Evolutionary conservation across 176 grass and related monocot species (phyloP).

Genomic region (Eleusine coracana): DNA sequence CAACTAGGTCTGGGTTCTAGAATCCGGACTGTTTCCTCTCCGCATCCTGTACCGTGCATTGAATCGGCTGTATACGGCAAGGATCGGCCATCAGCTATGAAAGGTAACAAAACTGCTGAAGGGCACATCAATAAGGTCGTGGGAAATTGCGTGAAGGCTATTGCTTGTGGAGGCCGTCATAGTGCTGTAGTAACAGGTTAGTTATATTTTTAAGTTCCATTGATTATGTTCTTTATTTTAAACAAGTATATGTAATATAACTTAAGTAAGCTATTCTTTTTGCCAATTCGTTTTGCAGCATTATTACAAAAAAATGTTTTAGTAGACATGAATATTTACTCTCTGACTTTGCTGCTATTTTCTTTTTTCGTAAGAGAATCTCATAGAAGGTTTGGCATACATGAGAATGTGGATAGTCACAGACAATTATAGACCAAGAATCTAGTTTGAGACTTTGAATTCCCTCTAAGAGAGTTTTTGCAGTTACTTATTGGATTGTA

Average conservation of each 20-base stretch:
- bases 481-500: neutral
- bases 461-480: constrained; percentile 18
- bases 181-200: constrained; percentile 94
- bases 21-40: constrained; percentile 85
- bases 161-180: constrained; percentile 97
- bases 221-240: neutral
- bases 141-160: constrained; percentile 81
- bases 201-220: constrained; percentile 28
- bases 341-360: neutral
- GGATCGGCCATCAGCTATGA: constrained; percentile 54
- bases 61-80: constrained; percentile 70
- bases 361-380: neutral
- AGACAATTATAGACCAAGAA: neutral
- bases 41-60: constrained; percentile 90
- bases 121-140: constrained; percentile 57
- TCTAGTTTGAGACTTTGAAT: neutral
- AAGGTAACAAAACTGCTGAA: constrained; percentile 70
- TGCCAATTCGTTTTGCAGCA: neutral
- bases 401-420: neutral
- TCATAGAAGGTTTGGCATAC: neutral
- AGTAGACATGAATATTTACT: neutral
- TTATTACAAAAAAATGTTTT: neutral
- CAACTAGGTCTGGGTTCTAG: constrained; percentile 95
- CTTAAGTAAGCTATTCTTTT: neutral
- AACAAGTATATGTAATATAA: constrained; percentile 5